Conservation (phyloP, 1,284 basidiomycete genomes). For the Trametes versicolor region DNA sequence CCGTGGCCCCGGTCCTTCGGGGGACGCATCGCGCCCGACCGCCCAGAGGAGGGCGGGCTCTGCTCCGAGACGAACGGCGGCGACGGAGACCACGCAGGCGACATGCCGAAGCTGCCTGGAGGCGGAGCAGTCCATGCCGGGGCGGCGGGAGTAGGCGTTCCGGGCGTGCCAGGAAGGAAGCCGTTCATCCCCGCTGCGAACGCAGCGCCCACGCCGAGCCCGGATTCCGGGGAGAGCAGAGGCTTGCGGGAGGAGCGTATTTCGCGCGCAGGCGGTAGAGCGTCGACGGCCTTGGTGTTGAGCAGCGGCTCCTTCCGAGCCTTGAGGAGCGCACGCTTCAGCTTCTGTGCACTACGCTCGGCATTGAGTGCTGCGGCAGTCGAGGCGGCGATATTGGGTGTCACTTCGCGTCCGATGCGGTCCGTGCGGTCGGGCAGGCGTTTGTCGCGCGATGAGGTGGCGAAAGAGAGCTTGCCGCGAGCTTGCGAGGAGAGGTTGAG, state of each 20-base stretch:
- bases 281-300: conserved; percentile 61
- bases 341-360: conserved; percentile 72
- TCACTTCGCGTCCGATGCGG: conserved; percentile 50
- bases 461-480: conserved; percentile 14
- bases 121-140: conserved; percentile 28
- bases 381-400: conserved; percentile 70
- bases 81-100: conserved; percentile 23
- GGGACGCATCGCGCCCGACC: conserved; percentile 19
- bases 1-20: conserved; percentile 49
- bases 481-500: conserved; percentile 52
- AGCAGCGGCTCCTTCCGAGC: conserved; percentile 71
- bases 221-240: conserved; percentile 24
- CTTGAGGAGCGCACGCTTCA: conserved; percentile 74
- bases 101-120: conserved; percentile 11
- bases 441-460: conserved; percentile 47
- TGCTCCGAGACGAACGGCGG: conserved; percentile 13
- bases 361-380: conserved; percentile 83
- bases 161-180: conserved; percentile 9
- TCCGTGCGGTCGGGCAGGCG: conserved; percentile 48
- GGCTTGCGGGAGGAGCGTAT: conserved; percentile 17
- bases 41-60: conserved; percentile 4
- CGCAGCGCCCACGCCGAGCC: conserved; percentile 22
- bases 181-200: conserved; percentile 31
- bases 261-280: conserved; percentile 48
- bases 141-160: not conserved